phyloP scores from a whole-genome alignment of 2,329 filamentous ascomycete genomes.

The Ambrosiella beaveri region DNA sequence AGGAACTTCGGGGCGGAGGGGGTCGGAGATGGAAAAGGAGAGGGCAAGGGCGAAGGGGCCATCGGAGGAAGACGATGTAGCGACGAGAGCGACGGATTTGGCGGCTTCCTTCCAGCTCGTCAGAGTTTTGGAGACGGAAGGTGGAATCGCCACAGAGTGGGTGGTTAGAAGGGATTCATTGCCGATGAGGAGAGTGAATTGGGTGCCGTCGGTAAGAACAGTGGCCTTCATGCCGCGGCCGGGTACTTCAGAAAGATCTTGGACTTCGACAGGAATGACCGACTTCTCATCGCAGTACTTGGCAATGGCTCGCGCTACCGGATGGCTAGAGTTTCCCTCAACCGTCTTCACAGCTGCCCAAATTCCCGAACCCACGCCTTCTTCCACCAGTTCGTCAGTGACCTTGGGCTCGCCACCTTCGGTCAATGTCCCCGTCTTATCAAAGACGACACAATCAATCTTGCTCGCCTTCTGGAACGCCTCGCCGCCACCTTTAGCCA shows the following conservation, averaged over 20 bases:
- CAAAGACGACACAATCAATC: conserved; percentile 65
- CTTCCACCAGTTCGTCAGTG: conserved; percentile 26
- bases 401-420: conserved; percentile 54
- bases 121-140: conserved; percentile 22
- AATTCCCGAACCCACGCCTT: conserved; percentile 17
- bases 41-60: conserved; percentile 36
- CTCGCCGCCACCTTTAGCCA: conserved; percentile 71
- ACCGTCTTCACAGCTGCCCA: conserved; percentile 40
- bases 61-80: conserved; percentile 21
- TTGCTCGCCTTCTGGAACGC: conserved; percentile 72
- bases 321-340: conserved; percentile 59
- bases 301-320: conserved; percentile 53
- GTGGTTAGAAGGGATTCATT: conserved; percentile 54
- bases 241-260: conserved; percentile 45
- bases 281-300: conserved; percentile 36
- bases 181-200: conserved; percentile 44
- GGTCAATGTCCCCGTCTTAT: conserved; percentile 77
- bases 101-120: conserved; percentile 43
- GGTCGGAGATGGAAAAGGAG: conserved; percentile 62
- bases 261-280: conserved; percentile 18
- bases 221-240: conserved; percentile 52
- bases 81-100: conserved; percentile 46
- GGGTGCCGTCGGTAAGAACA: not conserved
- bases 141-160: conserved; percentile 25
- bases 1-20: conserved; percentile 56